phyloP scores from a whole-genome alignment of 2,329 filamentous ascomycete species.

The Colletotrichum shisoi region DNA sequence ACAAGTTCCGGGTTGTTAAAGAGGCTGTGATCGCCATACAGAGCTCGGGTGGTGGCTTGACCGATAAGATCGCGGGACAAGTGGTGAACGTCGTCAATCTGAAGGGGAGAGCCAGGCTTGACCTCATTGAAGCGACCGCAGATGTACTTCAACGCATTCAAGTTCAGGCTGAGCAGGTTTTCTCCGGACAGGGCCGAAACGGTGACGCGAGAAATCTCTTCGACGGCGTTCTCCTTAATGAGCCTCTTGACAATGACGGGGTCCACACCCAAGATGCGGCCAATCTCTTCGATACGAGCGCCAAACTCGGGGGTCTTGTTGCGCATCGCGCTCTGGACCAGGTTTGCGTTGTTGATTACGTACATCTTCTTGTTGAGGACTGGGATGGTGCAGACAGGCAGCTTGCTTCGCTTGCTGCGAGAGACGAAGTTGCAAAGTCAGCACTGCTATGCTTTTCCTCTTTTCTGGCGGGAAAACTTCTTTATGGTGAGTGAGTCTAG shows the following conservation, averaged over 20 bases:
- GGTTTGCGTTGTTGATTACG: conserved; percentile 52
- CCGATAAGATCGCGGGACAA: conserved; percentile 53
- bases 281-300: conserved; percentile 51
- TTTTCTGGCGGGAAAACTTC: neutral
- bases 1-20: conserved; percentile 42
- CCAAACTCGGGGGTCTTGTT: conserved; percentile 51
- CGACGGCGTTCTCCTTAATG: conserved; percentile 47
- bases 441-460: neutral
- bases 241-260: conserved; percentile 49
- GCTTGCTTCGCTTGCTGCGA: conserved; percentile 41
- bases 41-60: conserved; percentile 48
- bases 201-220: conserved; percentile 47
- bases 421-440: conserved; percentile 1
- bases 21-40: conserved; percentile 57
- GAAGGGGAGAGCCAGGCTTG: conserved; percentile 7
- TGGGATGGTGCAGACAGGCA: conserved; percentile 55
- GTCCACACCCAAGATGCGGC: conserved; percentile 41
- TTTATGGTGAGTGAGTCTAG: neutral
- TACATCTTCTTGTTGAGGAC: conserved; percentile 56
- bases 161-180: conserved; percentile 48
- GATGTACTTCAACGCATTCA: conserved; percentile 49
- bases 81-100: conserved; percentile 47
- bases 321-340: conserved; percentile 53
- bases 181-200: conserved; percentile 45
- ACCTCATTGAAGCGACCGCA: conserved; percentile 44